Conservation (phyloP, 192 early-diverging fungal genomes). For the Coemansia sp. region DNA sequence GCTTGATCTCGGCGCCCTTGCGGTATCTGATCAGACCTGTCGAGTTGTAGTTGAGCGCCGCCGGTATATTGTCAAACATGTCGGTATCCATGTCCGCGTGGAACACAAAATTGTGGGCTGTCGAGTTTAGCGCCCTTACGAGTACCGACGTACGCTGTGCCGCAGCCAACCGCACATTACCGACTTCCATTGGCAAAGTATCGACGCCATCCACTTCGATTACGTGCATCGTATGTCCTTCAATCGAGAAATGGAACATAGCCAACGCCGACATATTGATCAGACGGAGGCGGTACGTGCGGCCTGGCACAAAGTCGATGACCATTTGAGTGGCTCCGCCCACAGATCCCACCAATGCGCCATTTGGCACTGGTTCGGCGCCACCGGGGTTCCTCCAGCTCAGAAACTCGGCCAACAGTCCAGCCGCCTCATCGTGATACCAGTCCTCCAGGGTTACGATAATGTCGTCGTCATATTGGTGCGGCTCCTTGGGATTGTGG, state of each 20-base stretch:
- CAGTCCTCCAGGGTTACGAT: slow-evolving; percentile 66
- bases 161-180: slow-evolving; percentile 59
- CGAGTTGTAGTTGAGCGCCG: slow-evolving; percentile 56
- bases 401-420: slow-evolving; percentile 58
- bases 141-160: slow-evolving; percentile 82
- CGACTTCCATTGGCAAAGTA: slow-evolving; percentile 55
- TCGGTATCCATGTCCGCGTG: slow-evolving; percentile 72
- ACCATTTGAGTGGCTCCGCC: slow-evolving; percentile 24
- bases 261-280: slow-evolving; percentile 78
- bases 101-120: slow-evolving; percentile 63
- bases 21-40: slow-evolving; percentile 60
- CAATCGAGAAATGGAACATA: slow-evolving; percentile 76
- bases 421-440: slow-evolving; percentile 64
- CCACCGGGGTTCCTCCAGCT: slow-evolving; percentile 63
- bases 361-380: slow-evolving; percentile 65
- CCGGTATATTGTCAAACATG: slow-evolving; percentile 72
- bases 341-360: slow-evolving; percentile 64
- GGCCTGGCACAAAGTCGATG: slow-evolving; percentile 66
- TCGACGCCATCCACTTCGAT: slow-evolving; percentile 81
- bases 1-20: slow-evolving; percentile 15
- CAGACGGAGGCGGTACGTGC: slow-evolving; percentile 79
- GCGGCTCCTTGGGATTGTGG: slow-evolving; percentile 56
- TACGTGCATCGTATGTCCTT: slow-evolving; percentile 71
- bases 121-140: slow-evolving; percentile 64
- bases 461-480: slow-evolving; percentile 70